A percentile compares a stretch with the other conserved stretches of the same genome.
Evolutionary conservation across 352 stramenopile species (phyloP).

Genomic region (Pelagophyceae sp.): DNA sequence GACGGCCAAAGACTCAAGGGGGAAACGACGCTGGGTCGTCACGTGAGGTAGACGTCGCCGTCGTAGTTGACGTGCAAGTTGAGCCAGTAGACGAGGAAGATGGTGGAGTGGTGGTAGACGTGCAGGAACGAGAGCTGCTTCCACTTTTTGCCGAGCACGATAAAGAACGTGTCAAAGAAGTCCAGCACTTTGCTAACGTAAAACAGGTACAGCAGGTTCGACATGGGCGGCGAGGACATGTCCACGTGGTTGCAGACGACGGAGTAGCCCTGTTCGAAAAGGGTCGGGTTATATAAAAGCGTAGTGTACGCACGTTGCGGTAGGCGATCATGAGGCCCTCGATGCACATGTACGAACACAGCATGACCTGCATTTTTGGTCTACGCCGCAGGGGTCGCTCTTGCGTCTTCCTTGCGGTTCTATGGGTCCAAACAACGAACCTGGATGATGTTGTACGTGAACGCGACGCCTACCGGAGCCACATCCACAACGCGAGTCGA

Average conservation of each 20-base stretch:
- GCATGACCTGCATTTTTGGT: slow-evolving; percentile 86
- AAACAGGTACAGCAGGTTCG: slow-evolving; percentile 93
- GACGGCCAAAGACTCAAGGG: neutral
- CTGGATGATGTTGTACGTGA: slow-evolving; percentile 84
- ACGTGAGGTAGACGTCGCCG: slow-evolving; percentile 87
- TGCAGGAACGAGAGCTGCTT: slow-evolving; percentile 91
- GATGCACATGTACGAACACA: slow-evolving; percentile 92
- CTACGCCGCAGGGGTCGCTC: no score
- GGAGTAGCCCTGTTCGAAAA: slow-evolving; percentile 57
- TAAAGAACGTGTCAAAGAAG: slow-evolving; percentile 83
- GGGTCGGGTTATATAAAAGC: no score
- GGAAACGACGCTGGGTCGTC: neutral
- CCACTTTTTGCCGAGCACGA: slow-evolving; percentile 94
- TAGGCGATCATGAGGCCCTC: slow-evolving; percentile 81
- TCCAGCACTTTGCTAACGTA: slow-evolving; percentile 89
- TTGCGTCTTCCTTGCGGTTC: no score
- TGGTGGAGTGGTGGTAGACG: slow-evolving; percentile 94
- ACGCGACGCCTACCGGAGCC: slow-evolving; percentile 83
- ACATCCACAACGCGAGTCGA: no score
- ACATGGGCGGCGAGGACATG: slow-evolving; percentile 73
- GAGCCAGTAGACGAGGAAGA: slow-evolving; percentile 93
- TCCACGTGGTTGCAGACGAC: slow-evolving; percentile 80
- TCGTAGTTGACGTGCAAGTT: slow-evolving; percentile 86
- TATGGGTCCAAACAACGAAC: no score
- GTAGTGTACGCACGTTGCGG: slow-evolving; percentile 49